Percentiles rank a stretch among this genome's conserved stretches.
Conservation (phyloP, 140 eudicot species). For the Anethum foeniculum region DNA sequence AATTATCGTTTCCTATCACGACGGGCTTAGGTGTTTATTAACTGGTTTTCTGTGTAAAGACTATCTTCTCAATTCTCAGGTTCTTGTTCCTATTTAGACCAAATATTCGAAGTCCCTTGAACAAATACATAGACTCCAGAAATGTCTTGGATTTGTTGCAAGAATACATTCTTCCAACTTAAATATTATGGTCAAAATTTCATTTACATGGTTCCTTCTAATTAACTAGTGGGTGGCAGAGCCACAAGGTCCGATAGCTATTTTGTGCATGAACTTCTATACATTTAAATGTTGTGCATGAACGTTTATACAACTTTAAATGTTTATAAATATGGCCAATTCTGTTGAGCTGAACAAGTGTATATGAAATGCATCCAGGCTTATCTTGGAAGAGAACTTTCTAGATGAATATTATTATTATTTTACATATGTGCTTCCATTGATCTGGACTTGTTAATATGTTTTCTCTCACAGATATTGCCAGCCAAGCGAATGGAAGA, state of each 20-base stretch:
- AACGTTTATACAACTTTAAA: not conserved
- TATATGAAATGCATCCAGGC: not conserved
- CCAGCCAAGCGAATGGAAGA: conserved; percentile 93
- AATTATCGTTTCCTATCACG: not conserved
- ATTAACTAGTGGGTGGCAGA: not conserved
- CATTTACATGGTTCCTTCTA: not conserved
- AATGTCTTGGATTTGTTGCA: not conserved
- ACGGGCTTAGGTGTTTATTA: not conserved
- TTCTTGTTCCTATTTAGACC: not conserved
- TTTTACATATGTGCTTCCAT: not conserved
- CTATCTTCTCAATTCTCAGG: not conserved
- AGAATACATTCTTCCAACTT: not conserved
- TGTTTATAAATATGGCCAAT: not conserved
- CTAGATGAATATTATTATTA: not conserved
- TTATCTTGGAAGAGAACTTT: not conserved
- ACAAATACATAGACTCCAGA: not conserved
- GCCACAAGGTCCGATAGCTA: not conserved
- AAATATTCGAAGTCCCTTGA: not conserved
- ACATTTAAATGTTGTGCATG: not conserved
- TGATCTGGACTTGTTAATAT: not conserved
- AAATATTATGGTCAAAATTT: not conserved
- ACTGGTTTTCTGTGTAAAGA: not conserved
- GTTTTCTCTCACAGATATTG: conserved; percentile 48
- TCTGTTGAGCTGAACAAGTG: not conserved
- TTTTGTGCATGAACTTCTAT: no score